These are phyloP conservation scores for Lepidium didymum DNA, from an alignment of 345 rosid species.

Conservation along the genomic window DNA sequence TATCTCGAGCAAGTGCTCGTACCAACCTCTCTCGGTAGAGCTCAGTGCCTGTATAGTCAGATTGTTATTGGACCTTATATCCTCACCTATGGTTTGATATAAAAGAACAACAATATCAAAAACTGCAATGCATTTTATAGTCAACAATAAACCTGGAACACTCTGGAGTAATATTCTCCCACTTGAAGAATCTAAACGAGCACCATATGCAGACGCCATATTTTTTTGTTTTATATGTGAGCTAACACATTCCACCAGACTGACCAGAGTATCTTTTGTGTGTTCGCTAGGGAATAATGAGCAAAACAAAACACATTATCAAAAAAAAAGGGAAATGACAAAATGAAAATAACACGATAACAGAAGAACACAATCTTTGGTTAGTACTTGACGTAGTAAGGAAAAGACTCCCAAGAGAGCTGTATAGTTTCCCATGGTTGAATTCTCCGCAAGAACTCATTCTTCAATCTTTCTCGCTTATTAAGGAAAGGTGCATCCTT, in stretches of 20 bases:
- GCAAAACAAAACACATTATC: background rate
- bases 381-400: conserved; percentile 74
- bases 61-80: background rate
- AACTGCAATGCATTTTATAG: background rate
- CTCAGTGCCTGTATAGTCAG: conserved; percentile 60
- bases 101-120: background rate
- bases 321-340: background rate
- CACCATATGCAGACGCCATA: conserved; percentile 47
- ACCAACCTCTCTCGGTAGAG: conserved; percentile 92
- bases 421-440: conserved; percentile 89
- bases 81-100: background rate
- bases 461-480: conserved; percentile 68
- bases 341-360: background rate
- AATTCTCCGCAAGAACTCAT: conserved; percentile 64
- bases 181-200: conserved; percentile 74
- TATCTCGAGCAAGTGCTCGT: conserved; percentile 78
- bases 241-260: conserved; percentile 77
- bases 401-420: conserved; percentile 86
- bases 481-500: conserved; percentile 70
- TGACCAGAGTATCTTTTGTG: conserved; percentile 59
- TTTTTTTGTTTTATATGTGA: conserved; percentile 73
- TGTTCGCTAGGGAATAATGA: conserved; percentile 45
- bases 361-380: background rate
- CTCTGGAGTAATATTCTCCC: conserved; percentile 89
- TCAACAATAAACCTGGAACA: conserved; percentile 59